Evolutionary conservation across 768 basidiomycete genomes (phyloP).

Genomic region (Tylopilus plumbeoviolaceoides): DNA sequence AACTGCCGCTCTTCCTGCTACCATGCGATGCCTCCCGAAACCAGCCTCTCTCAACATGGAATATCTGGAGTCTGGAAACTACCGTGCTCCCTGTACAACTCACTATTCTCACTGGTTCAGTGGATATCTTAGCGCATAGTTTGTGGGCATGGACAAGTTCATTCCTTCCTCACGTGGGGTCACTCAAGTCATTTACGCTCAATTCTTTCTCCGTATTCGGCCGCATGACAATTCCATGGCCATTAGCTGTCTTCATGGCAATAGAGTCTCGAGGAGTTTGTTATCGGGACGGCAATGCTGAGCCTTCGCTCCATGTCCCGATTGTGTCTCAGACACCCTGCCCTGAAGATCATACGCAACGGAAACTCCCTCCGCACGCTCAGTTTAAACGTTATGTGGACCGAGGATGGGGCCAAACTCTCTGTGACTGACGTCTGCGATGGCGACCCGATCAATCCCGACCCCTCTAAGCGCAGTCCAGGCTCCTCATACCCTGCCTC

Average conservation of each 20-base stretch:
- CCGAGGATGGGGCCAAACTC: not conserved
- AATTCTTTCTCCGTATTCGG: slow-evolving; percentile 25
- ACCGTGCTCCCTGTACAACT: slow-evolving; percentile 25
- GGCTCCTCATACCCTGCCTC: not conserved
- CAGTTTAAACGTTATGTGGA: slow-evolving; percentile 44
- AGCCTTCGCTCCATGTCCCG: slow-evolving; percentile 16
- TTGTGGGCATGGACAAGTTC: slow-evolving; percentile 29
- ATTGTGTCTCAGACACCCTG: no score
- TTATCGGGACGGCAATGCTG: slow-evolving; percentile 18
- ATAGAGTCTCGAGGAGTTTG: slow-evolving; percentile 18
- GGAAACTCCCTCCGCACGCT: slow-evolving; percentile 44
- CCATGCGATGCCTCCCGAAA: slow-evolving; percentile 55
- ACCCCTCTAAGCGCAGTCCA: not conserved
- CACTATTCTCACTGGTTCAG: slow-evolving; percentile 21
- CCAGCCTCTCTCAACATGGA: slow-evolving; percentile 62
- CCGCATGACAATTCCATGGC: slow-evolving; percentile 20
- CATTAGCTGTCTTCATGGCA: slow-evolving; percentile 24
- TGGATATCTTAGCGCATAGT: slow-evolving; percentile 19
- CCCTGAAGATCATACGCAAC: no score
- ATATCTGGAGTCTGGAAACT: slow-evolving; percentile 39
- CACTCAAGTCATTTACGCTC: slow-evolving; percentile 26
- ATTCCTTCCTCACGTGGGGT: slow-evolving; percentile 20
- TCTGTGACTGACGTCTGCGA: slow-evolving; percentile 5
- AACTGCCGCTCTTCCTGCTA: slow-evolving; percentile 52
- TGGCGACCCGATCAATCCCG: not conserved